phyloP scores from a whole-genome alignment of 2,329 filamentous ascomycete genomes.

The Phoma herbarum region DNA sequence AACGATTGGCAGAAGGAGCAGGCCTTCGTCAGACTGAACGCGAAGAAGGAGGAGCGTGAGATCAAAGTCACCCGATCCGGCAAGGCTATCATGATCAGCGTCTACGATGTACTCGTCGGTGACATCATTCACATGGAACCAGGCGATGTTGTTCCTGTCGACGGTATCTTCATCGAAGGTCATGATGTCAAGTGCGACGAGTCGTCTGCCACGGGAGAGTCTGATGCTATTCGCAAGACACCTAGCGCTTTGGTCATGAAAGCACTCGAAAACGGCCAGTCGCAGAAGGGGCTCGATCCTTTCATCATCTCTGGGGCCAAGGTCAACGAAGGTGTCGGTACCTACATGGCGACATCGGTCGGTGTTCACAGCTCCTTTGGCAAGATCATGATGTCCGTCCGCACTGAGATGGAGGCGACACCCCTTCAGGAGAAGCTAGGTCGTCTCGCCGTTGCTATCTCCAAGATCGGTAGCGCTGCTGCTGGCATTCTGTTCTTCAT shows the following conservation, averaged over 20 bases:
- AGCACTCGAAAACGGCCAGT: conserved; percentile 60
- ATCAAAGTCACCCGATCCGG: conserved; percentile 67
- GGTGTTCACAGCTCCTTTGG: conserved; percentile 65
- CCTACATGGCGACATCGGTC: conserved; percentile 64
- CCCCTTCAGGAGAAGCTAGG: conserved; percentile 65
- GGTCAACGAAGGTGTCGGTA: conserved; percentile 61
- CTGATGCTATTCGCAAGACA: conserved; percentile 73
- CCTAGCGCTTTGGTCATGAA: conserved; percentile 67
- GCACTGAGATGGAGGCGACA: conserved; percentile 62
- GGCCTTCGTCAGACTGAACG: conserved; percentile 47
- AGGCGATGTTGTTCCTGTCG: conserved; percentile 74
- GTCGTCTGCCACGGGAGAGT: conserved; percentile 76
- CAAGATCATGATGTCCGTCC: conserved; percentile 65
- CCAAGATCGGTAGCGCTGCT: conserved; percentile 58
- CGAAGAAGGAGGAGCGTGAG: conserved; percentile 49
- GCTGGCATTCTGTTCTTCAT: conserved; percentile 51
- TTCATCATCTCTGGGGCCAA: conserved; percentile 70
- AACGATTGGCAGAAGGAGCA: conserved; percentile 52
- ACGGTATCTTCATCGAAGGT: conserved; percentile 73
- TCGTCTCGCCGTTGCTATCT: conserved; percentile 60
- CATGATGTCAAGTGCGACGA: conserved; percentile 75
- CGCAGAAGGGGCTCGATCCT: conserved; percentile 65
- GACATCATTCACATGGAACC: conserved; percentile 74
- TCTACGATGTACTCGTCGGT: conserved; percentile 70
- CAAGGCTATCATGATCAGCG: conserved; percentile 66